Conservation (phyloP, 2,329 filamentous ascomycete genomes). For the Aspergillus sp. region DNA sequence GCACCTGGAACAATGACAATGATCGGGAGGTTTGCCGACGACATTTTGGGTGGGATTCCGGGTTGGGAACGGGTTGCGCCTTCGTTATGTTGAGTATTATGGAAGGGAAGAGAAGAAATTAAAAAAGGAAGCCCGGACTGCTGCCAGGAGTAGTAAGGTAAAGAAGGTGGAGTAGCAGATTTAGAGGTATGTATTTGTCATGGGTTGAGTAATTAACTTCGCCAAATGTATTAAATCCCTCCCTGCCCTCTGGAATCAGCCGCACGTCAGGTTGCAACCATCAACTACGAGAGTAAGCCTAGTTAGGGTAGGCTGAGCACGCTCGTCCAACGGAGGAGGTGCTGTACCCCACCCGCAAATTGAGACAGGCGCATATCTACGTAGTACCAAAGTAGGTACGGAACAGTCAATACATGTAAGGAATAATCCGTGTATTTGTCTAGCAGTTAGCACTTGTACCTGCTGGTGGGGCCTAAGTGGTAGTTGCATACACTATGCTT, state of each 20-base stretch:
- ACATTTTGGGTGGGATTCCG: background rate
- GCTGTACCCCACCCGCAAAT: background rate
- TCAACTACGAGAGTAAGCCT: background rate
- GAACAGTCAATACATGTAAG: background rate
- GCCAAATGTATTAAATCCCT: too few relatives aligned
- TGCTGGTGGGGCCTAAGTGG: background rate
- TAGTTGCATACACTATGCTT: background rate
- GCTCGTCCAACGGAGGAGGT: background rate
- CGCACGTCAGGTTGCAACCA: background rate
- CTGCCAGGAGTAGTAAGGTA: constrained; percentile 1
- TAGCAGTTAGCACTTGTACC: background rate
- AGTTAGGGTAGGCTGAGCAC: too few relatives aligned
- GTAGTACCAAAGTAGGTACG: background rate
- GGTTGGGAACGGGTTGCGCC: background rate
- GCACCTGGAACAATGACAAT: constrained; percentile 10
- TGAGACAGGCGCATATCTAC: background rate
- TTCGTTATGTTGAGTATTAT: background rate
- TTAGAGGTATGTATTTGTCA: background rate
- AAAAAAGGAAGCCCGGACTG: constrained; percentile 3
- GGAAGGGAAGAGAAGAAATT: background rate
- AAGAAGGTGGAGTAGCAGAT: background rate
- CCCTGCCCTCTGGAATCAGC: too few relatives aligned
- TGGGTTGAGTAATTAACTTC: background rate
- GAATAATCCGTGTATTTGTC: background rate
- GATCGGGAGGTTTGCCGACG: constrained; percentile 2